Conservation (phyloP, 257 asterid genomes). For the Petunia secreta region DNA sequence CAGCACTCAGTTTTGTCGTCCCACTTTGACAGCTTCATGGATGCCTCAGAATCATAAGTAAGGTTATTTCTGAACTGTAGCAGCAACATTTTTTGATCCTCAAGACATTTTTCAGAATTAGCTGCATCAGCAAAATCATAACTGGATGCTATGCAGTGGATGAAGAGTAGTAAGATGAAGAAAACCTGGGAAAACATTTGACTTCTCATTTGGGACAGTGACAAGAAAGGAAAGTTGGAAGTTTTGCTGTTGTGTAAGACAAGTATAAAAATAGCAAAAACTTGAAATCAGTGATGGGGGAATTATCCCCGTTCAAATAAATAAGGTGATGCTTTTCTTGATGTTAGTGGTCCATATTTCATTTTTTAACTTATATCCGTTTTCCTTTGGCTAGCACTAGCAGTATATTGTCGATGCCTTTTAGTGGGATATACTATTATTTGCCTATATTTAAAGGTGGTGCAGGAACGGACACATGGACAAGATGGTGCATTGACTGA, state of each 20-base stretch:
- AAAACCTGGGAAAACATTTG: slow-evolving; percentile 19
- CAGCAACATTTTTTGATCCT: slow-evolving; percentile 44
- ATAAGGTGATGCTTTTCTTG: neutral
- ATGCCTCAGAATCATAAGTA: slow-evolving; percentile 50
- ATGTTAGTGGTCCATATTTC: neutral
- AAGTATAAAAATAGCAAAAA: neutral
- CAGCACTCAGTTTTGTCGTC: slow-evolving; percentile 46
- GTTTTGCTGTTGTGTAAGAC: neutral
- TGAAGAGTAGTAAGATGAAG: slow-evolving; percentile 29
- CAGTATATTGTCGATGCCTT: too few relatives aligned
- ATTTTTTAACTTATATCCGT: too few relatives aligned
- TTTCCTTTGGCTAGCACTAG: too few relatives aligned
- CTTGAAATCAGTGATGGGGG: neutral
- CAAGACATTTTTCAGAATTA: slow-evolving; percentile 36
- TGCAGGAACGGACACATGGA: too few relatives aligned
- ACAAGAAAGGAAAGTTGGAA: neutral
- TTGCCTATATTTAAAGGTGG: too few relatives aligned
- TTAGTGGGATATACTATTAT: too few relatives aligned
- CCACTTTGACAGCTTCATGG: slow-evolving; percentile 58
- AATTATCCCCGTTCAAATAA: neutral
- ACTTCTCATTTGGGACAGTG: slow-evolving; percentile 33
- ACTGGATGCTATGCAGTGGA: neutral
- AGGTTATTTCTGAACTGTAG: slow-evolving; percentile 48
- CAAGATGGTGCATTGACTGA: too few relatives aligned
- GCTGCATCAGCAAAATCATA: slow-evolving; percentile 24